Evolutionary conservation across 257 asterid genomes (phyloP), one percentile per base, ranked within the genome.

Genomic region (Handroanthus guayacan): DNA sequence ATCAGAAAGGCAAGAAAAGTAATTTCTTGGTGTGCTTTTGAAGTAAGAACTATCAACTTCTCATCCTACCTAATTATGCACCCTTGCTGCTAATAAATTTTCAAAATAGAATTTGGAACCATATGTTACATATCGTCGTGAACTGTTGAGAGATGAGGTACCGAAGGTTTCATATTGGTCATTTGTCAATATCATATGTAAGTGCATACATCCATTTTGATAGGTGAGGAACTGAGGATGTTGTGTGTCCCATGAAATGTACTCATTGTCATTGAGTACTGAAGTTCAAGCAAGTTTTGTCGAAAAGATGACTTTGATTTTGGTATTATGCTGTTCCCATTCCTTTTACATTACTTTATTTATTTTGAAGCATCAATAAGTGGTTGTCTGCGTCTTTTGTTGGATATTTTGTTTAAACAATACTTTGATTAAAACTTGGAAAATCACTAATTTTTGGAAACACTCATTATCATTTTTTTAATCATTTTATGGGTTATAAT

Each of bases 251-350:
- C 48, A 34, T 47, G 25, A 61, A 58, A 44, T 54, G 14, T 64
- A 41, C 11, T 61, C 36, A 36, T 47, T 72, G 58, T 61, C 36
- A 36, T 47, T 72, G 58, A 61, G 62, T 71, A 62, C 3, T 65
- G 52, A 67, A 73, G 79, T 25, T 25, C 31, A 25, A 25, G 31
- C 31, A 25, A 25, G 31, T 25, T 25, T 25, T 38, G 36, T 12
- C 6, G 56, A 16, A 6, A 66, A 44, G 48, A 48, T 6, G 43
- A 45, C 31, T 68, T 58, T 37, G 34, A 43, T 6, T 57, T 25
- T 39, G 52, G 44, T 64, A 37, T 37, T 47, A 5, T 16, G 44
- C 67, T 68, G 18, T 55, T 68, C 52, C 25, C 13, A 17, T 39
- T 78, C 54, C 73, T 10, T 55, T 66, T 71, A 9, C 2, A 9